Base-by-base conservation (phyloP, 2,329 filamentous ascomycete species). In the Purpureocillium lavendulum region DNA sequence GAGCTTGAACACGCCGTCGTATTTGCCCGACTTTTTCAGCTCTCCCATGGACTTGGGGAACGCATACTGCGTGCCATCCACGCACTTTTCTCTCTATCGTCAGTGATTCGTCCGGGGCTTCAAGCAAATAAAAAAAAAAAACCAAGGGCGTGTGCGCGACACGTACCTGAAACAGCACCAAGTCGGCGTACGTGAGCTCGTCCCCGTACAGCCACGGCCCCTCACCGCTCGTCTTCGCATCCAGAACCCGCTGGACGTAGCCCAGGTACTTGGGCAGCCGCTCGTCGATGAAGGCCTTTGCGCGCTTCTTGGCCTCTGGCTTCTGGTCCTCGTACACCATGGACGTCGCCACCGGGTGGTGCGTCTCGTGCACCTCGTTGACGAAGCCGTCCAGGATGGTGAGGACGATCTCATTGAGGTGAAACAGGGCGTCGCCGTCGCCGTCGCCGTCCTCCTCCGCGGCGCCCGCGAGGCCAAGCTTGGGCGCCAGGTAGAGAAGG, bases 251-350 rank as follows among this genome's bases (percentile, higher is more conserved):
- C 64, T 87, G 75, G 47, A 87, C 84, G 57, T 84, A 87, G 2
- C 61, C 69, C 16, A 89, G 59, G 53, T 80, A 87, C 62, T 87
- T 88, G 14, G 84, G 84, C 26, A 89, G 65, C 1, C 85, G 67
- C 33, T 66, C 70, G 39, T 70, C 61, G 8, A 79, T 64, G 42
- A 80, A 87, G 40, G 79, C 69, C 32, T 64, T 64, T 8, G 75
- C 69, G 45, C 69, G 73, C 42, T 66, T 68, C 52, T 78, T 61
- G 13, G 78, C 69, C 55, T 86, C 84, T 1, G 69, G 64, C 56
- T 82, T 86, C 60, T 90, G 85, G 18, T 88, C 82, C 52, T 87
- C 82, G 51, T 88, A 90, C 56, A 80, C 83, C 4, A 73, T 55
- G 2, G 58, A 54, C 0, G 64, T 53, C 2, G 75, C 69, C 38